Evolutionary conservation across 768 basidiomycete species (phyloP), one percentile per base, ranked within the genome.

Genomic region (Sistotremastrum niveocremeum): DNA sequence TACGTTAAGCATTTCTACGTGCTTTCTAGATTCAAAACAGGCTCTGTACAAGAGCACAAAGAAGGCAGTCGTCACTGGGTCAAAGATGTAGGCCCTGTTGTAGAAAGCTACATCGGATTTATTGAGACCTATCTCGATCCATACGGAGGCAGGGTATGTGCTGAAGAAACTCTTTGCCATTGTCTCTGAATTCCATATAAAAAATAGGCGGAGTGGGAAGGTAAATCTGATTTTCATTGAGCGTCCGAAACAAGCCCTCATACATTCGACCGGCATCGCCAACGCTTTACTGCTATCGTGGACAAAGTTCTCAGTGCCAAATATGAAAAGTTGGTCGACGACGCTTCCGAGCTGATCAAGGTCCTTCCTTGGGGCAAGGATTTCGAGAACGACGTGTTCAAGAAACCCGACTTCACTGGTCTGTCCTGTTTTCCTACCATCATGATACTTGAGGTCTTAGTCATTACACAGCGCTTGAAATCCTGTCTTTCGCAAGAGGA

Each of bases 91-190:
- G 83, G 86, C 0, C 88, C 88, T 4, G 81, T 84, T 34, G 88
- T 93, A 11, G 88, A 91, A 61, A 83, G 77, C 32, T 89, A 90
- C 60, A 79, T 90, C 47, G 87, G 87, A 28, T 87, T 86, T 59
- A 72, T 87, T 37, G 84, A 87, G 68, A 87, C 81, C 1, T 86
- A 86, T 49, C 81, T 89, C 11, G 89, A 91, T 57, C 89, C 89
- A 5, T 89, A 85, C 49, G 89, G 88, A 34, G 81, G 75, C n/a
- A 77, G 89, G 43, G 20, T 20, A 20, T 20, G 20, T 20, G 20
- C 20, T 20, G 1, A 20, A 20, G 20, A 20, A 20, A 20, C 20
- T 20, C 20, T 1, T 1, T 20, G 20, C 20, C 20, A 20, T 20
- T 20, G 20, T 20, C 20, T 20, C 20, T 20, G 20, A 20, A 20